A percentile compares a stretch with the other conserved stretches of the same genome.
Evolutionary conservation across 306 rosid genomes (phyloP).

Genomic region (Parietaria judaica): DNA sequence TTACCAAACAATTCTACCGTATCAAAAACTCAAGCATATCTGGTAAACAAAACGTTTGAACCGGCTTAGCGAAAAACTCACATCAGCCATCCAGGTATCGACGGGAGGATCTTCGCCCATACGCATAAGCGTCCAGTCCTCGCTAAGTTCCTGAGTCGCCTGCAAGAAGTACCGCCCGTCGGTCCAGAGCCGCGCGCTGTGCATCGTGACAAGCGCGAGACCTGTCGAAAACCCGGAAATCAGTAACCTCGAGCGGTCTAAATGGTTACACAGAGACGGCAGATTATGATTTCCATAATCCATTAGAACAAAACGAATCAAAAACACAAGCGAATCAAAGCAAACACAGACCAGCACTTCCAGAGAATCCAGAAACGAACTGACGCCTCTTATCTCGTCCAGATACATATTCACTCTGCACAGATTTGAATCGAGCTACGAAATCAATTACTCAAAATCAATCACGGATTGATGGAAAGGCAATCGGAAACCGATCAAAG

Average conservation of each 20-base stretch:
- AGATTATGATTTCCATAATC: conserved; percentile 73
- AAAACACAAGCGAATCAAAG: not conserved
- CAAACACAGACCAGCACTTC: conserved; percentile 78
- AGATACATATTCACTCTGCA: conserved; percentile 98
- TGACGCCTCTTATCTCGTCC: conserved; percentile 75
- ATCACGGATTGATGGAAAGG: not conserved
- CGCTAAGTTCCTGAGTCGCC: conserved; percentile 74
- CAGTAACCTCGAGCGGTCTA: not conserved
- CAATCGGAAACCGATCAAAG: not conserved
- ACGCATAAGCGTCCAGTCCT: conserved; percentile 92
- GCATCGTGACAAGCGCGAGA: conserved; percentile 70
- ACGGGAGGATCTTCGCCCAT: conserved; percentile 87
- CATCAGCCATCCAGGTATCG: conserved; percentile 90
- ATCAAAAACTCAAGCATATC: too few relatives aligned
- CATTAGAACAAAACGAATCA: not conserved
- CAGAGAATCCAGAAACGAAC: conserved; percentile 89
- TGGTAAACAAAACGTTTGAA: too few relatives aligned
- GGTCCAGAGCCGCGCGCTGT: conserved; percentile 83
- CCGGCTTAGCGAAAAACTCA: conserved; percentile 41
- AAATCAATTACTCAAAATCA: too few relatives aligned
- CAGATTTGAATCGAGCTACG: not conserved
- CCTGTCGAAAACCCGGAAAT: conserved; percentile 35
- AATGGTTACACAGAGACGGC: conserved; percentile 9
- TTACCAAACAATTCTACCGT: too few relatives aligned
- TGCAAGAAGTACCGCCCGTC: conserved; percentile 96